Conservation (phyloP, 495 filamentous ascomycete species). For the Apiosordaria backusii region DNA sequence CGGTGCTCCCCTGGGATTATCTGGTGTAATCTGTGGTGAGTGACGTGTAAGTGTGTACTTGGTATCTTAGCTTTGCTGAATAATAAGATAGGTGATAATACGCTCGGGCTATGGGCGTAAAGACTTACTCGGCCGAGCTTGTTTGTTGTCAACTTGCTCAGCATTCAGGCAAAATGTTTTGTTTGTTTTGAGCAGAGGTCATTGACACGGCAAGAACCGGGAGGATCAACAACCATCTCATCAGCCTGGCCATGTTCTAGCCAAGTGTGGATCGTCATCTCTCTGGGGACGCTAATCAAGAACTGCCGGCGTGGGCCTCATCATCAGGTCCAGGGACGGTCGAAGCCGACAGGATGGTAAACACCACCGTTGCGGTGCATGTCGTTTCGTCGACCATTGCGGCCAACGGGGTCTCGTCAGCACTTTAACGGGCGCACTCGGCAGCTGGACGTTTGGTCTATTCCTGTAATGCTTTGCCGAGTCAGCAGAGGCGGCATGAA, state of each 20-base stretch:
- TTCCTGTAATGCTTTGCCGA: background rate
- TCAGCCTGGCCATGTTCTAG: background rate
- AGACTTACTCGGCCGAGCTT: background rate
- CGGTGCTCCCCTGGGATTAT: background rate
- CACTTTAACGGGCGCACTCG: too few species aligned
- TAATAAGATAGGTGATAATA: background rate
- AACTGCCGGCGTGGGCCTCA: background rate
- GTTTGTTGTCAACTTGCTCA: background rate
- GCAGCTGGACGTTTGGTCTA: background rate
- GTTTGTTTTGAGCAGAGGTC: background rate
- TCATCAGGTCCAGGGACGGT: too few species aligned
- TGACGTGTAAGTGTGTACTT: background rate
- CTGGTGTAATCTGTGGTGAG: background rate
- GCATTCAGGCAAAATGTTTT: background rate
- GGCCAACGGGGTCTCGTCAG: background rate
- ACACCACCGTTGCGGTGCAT: background rate
- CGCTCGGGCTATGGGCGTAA: background rate
- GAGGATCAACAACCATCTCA: background rate
- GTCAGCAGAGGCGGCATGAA: background rate
- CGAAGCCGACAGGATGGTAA: background rate
- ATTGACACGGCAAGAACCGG: background rate
- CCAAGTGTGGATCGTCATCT: background rate
- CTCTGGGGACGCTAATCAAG: background rate
- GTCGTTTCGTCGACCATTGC: background rate
- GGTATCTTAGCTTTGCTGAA: background rate